Base-by-base conservation (phyloP, 495 filamentous ascomycete species). In the Talaromyces liani region DNA sequence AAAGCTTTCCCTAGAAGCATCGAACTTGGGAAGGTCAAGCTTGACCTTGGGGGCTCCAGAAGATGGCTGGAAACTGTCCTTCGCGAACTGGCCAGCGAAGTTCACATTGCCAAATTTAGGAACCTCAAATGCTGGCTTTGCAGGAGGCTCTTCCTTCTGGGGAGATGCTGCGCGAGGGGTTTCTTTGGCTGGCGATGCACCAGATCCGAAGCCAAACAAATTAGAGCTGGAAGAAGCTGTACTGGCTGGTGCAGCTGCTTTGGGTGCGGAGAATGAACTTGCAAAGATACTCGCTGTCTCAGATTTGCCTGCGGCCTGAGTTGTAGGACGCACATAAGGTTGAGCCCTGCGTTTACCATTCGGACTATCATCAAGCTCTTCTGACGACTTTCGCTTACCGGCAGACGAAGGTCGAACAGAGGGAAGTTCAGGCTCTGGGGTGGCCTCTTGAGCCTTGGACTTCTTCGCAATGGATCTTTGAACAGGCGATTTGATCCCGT, bases 231-330 rank as follows among this genome's bases (percentile, higher is more conserved):
- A 36, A 22, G 66, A 36, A 14, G 64, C 64, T 10, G 68, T 65
- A 24, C 64, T 66, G 5, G 70, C 59, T 10, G 66, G 24, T 59
- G 60, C 34, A 22, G 65, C 31, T 53, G 33, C 45, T 29, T 12
- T 31, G n/a, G 60, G 45, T 4, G 41, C 60, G 6, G 75, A 78
- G 45, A 79, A 79, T 10, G 78, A 76, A 62, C 74, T 70, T n/a
- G 77, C 76, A 39, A 80, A 80, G 20, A 77, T 71, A 59, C 45
- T 74, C 3, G 75, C 71, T 18, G 77, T 79, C 3, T 70, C 67
- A 18, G 77, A 77, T 24, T 68, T 58, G 14, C 41, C 33, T 16
- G 54, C 63, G 0, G 62, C 20, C 16, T 53, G 60, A 33, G 45
- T 62, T 51, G 60, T 49, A 49, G 47, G 61, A 16, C 36, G 56